These are phyloP conservation scores for Pleurotus tuoliensis DNA, from an alignment of 768 basidiomycete genomes.

Conservation along the genomic window DNA sequence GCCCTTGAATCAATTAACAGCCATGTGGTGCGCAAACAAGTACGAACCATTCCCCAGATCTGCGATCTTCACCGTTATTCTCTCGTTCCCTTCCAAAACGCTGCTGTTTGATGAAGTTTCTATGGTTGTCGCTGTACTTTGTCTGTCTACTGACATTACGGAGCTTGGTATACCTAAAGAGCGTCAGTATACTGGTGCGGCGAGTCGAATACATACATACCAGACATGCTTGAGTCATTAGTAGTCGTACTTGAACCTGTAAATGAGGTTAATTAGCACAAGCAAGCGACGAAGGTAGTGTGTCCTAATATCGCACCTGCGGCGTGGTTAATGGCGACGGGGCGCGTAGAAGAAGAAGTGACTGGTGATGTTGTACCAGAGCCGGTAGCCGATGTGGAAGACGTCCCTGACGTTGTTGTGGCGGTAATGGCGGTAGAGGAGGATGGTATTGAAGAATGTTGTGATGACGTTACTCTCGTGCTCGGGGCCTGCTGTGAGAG, in stretches of 20 bases:
- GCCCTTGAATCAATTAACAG: background rate
- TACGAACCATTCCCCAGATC: conserved; percentile 89
- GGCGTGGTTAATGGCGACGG: background rate
- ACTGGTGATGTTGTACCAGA: conserved; percentile 1
- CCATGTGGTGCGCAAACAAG: conserved; percentile 5
- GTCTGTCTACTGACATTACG: conserved; percentile 29
- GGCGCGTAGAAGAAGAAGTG: conserved; percentile 1
- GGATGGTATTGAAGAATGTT: too few species aligned
- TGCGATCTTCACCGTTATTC: conserved; percentile 97
- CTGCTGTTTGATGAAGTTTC: conserved; percentile 18
- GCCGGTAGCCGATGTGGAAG: background rate
- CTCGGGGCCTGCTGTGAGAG: conserved; percentile 66
- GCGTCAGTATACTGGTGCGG: background rate
- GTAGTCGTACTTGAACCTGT: conserved; percentile 10
- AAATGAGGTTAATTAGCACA: conserved; percentile 9
- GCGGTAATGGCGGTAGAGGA: conserved; percentile 11
- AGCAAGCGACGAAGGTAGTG: background rate
- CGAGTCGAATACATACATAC: background rate
- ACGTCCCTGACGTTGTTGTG: conserved; percentile 7
- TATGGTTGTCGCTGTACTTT: conserved; percentile 7
- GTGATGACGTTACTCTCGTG: background rate
- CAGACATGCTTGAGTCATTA: conserved; percentile 1
- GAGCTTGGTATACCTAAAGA: conserved; percentile 17
- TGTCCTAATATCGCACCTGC: background rate
- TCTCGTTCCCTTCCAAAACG: conserved; percentile 36